A percentile compares a stretch with the other conserved stretches of the same genome.
These are phyloP conservation scores for Boletus reticuloceps DNA, from an alignment of 768 basidiomycete species.

Conservation along the genomic window DNA sequence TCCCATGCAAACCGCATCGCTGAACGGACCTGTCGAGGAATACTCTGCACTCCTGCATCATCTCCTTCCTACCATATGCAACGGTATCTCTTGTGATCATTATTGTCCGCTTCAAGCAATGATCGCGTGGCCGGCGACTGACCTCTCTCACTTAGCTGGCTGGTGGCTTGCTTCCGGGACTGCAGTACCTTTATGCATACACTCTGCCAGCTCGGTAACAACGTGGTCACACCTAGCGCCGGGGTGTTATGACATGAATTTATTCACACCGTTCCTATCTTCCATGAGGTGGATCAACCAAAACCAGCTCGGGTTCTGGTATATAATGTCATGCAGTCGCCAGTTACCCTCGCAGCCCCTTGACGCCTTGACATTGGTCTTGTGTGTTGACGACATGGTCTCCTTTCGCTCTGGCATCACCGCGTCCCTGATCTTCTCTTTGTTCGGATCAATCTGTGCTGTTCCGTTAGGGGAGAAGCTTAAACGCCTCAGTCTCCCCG, in stretches of 20 bases:
- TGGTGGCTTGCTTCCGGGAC: background rate
- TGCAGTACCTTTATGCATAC: background rate
- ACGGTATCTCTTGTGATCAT: background rate
- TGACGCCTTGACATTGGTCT: background rate
- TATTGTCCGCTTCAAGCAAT: background rate
- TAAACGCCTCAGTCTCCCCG: conserved; percentile 15
- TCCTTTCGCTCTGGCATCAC: conserved; percentile 6
- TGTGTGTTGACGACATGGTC: conserved; percentile 10
- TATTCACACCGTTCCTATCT: conserved; percentile 4
- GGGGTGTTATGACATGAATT: background rate
- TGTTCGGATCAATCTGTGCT: conserved; percentile 9
- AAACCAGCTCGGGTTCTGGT: background rate
- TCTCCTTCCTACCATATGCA: background rate
- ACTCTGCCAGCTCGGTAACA: background rate
- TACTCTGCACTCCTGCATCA: background rate
- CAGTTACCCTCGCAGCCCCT: background rate
- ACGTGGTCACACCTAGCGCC: background rate
- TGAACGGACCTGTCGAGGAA: background rate
- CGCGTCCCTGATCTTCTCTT: conserved; percentile 1
- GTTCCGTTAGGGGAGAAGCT: conserved; percentile 24
- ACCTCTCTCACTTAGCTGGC: background rate
- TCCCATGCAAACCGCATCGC: background rate
- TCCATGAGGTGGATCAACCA: conserved; percentile 6
- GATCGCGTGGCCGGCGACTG: background rate
- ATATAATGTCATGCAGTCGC: conserved; percentile 14